These are phyloP conservation scores for Pseudozyma thailandica DNA, from an alignment of 1,284 basidiomycete genomes.

Conservation along the genomic window DNA sequence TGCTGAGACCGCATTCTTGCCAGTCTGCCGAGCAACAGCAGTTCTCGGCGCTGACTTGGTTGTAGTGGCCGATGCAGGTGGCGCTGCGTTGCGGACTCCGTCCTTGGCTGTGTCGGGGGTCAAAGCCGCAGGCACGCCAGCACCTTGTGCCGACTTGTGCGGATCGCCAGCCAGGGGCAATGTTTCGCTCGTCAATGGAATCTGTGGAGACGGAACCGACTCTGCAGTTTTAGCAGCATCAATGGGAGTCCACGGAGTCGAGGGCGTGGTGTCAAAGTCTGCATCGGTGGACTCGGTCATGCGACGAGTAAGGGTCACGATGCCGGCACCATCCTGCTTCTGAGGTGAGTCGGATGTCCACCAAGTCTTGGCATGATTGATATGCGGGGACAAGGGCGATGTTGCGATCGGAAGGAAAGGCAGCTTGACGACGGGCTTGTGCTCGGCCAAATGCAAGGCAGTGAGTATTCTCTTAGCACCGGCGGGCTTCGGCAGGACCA, in stretches of 20 bases:
- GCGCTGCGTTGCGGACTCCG: not conserved
- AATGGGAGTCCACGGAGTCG: constrained; percentile 35
- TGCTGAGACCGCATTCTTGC: not conserved
- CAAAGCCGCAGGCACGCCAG: constrained; percentile 10
- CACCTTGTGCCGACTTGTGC: constrained; percentile 3
- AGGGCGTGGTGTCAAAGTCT: constrained; percentile 26
- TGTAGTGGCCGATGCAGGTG: constrained; percentile 11
- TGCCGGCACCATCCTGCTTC: constrained; percentile 17
- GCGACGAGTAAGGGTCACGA: constrained; percentile 34
- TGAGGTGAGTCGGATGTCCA: constrained; percentile 26
- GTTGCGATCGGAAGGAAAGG: constrained; percentile 90
- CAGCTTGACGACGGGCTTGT: constrained; percentile 79
- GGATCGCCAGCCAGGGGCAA: constrained; percentile 16
- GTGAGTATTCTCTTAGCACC: constrained; percentile 50
- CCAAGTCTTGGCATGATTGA: constrained; percentile 32
- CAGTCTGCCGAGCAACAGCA: constrained; percentile 9
- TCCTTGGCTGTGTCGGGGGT: constrained; percentile 17
- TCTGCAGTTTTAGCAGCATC: constrained; percentile 12
- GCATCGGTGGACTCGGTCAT: constrained; percentile 18
- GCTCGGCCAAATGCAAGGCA: constrained; percentile 45
- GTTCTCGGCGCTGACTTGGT: constrained; percentile 18
- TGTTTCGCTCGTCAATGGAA: constrained; percentile 27
- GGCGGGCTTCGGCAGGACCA: constrained; percentile 56
- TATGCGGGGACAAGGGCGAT: constrained; percentile 73
- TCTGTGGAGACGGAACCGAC: not conserved